Evolutionary conservation across 2,329 filamentous ascomycete species (phyloP).

Genomic region (Monosporascus sp.): DNA sequence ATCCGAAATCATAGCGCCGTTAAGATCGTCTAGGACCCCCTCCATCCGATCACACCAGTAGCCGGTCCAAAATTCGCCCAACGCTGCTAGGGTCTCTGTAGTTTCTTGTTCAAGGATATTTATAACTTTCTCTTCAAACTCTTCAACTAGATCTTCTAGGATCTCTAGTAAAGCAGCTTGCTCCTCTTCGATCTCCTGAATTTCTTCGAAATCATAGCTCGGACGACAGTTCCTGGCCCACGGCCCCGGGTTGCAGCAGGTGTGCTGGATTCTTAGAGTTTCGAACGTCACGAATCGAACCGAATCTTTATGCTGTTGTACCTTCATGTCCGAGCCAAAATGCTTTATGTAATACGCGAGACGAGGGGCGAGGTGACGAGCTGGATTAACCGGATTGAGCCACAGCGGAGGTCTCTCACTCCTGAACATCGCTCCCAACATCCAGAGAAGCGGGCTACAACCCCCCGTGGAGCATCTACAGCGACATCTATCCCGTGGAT

Average conservation of each 20-base stretch:
- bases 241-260: background rate
- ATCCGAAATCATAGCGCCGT: background rate
- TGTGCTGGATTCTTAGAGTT: background rate
- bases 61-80: background rate
- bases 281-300: background rate
- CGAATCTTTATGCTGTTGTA: background rate
- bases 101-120: background rate
- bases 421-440: background rate
- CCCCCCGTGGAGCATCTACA: background rate
- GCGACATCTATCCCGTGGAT: background rate
- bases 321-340: background rate
- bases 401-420: rapidly evolving
- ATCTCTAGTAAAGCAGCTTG: background rate
- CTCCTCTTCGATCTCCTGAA: background rate
- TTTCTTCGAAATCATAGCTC: background rate
- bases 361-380: background rate
- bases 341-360: background rate
- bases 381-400: too few species aligned
- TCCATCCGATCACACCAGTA: background rate
- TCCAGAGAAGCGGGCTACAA: background rate
- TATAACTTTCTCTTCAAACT: background rate
- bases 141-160: background rate
- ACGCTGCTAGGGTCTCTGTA: background rate
- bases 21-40: background rate
- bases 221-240: background rate